A percentile compares a stretch with the other conserved stretches of the same genome.
phyloP scores from a whole-genome alignment of 441 rosid genomes.

The Adansonia rubrostipa region DNA sequence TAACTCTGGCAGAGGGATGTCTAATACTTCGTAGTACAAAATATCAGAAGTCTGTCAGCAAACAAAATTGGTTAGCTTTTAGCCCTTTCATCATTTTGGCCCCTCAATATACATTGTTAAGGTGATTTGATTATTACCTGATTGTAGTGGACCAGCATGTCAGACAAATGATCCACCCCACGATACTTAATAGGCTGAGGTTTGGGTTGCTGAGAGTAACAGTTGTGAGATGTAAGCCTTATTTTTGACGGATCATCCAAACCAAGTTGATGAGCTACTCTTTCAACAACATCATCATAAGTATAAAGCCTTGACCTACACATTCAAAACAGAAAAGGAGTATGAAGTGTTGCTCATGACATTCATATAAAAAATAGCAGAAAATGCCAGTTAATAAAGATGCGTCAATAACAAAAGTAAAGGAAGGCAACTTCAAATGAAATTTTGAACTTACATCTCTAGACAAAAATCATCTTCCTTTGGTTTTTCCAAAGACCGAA shows the following conservation, averaged over 20 bases:
- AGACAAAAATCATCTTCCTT: slow-evolving; percentile 62
- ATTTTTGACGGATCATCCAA: slow-evolving; percentile 59
- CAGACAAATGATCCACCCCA: slow-evolving; percentile 56
- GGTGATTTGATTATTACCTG: slow-evolving; percentile 42
- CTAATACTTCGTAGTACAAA: slow-evolving; percentile 58
- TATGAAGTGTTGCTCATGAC: slow-evolving; percentile 5
- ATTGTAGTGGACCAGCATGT: slow-evolving; percentile 62
- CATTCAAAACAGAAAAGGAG: slow-evolving; percentile 19
- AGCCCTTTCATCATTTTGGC: slow-evolving; percentile 3
- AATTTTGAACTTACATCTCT: slow-evolving; percentile 50
- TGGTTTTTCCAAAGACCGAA: slow-evolving; percentile 57
- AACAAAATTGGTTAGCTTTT: slow-evolving; percentile 23
- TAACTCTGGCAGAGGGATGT: slow-evolving; percentile 59
- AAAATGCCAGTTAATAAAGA: slow-evolving; percentile 4
- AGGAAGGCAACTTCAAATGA: not conserved
- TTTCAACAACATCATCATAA: slow-evolving; percentile 62
- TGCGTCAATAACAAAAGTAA: not conserved
- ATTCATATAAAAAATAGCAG: not conserved
- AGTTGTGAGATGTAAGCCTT: slow-evolving; percentile 60
- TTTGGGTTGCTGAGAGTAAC: slow-evolving; percentile 66
- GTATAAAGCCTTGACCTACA: slow-evolving; percentile 57
- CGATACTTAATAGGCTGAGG: slow-evolving; percentile 64
- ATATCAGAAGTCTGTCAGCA: slow-evolving; percentile 52
- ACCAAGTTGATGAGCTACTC: slow-evolving; percentile 50
- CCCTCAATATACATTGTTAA: not conserved